These are phyloP conservation scores for Lentinus brumalis DNA, from an alignment of 768 basidiomycete species.

Conservation along the genomic window DNA sequence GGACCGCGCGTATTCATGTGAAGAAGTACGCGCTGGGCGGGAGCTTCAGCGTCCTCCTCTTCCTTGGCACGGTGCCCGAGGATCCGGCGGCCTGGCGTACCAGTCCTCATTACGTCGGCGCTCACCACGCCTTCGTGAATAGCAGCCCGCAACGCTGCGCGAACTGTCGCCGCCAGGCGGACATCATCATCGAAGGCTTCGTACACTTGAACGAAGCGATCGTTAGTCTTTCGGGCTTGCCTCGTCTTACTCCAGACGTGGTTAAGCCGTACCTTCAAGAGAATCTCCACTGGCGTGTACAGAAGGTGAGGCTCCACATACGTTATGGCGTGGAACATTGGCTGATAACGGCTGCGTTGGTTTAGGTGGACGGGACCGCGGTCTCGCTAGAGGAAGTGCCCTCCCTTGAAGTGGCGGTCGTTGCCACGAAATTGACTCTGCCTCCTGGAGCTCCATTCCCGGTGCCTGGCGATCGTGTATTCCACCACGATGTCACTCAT, in stretches of 20 bases:
- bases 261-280: conserved; percentile 12
- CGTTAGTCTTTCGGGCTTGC: neutral
- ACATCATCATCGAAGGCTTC: conserved; percentile 21
- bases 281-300: conserved; percentile 16
- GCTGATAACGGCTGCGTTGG: neutral
- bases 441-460: conserved; percentile 3
- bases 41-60: conserved; percentile 49
- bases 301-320: neutral
- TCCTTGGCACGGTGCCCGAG: conserved; percentile 39
- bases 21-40: conserved; percentile 46
- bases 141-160: conserved; percentile 36
- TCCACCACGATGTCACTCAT: conserved; percentile 9
- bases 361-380: conserved; percentile 4
- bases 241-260: conserved; percentile 5
- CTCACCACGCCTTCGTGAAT: conserved; percentile 47
- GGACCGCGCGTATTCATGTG: conserved; percentile 44
- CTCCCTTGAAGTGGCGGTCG: conserved; percentile 12
- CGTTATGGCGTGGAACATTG: neutral
- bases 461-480: neutral
- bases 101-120: conserved; percentile 41
- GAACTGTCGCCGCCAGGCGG: conserved; percentile 36
- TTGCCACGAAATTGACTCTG: conserved; percentile 4
- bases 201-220: conserved; percentile 21
- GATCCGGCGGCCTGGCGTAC: conserved; percentile 37
- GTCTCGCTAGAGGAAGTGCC: conserved; percentile 1